Base-by-base conservation (phyloP, 139 green algal genomes). In the Chlamydomonas applanata region DNA sequence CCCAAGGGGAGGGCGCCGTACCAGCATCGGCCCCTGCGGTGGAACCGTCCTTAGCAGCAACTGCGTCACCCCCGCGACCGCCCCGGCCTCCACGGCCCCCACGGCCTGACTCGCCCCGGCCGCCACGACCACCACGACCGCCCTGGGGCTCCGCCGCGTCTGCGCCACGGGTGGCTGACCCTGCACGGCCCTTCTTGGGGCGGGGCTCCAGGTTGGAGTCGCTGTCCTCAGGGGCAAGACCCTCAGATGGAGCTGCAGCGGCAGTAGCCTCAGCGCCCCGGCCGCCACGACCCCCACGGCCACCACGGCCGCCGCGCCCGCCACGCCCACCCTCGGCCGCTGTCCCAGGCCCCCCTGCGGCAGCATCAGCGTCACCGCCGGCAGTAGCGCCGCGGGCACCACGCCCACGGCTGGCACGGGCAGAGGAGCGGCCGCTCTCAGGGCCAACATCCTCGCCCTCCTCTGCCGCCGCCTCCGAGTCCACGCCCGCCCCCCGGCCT, bases 291-390 rank as follows among this genome's bases (percentile, higher is more conserved):
- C 56, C 56, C 36, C 56, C 36, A 25, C 66, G 40, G 11, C 57
- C 44, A 56, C 25, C 64, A 44, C 35, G 65, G 9, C 74, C 74
- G 1, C 74, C 66, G 0, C 66, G n/a, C n/a, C n/a, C n/a, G n/a
- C n/a, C n/a, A n/a, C n/a, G n/a, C n/a, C n/a, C n/a, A n/a, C n/a
- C n/a, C n/a, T n/a, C n/a, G n/a, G n/a, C n/a, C n/a, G n/a, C n/a
- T n/a, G n/a, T n/a, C n/a, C n/a, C n/a, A n/a, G n/a, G n/a, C n/a
- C n/a, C n/a, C n/a, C n/a, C n/a, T n/a, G n/a, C n/a, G n/a, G n/a
- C n/a, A n/a, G n/a, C n/a, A n/a, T n/a, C n/a, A n/a, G n/a, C n/a
- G n/a, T n/a, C n/a, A n/a, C n/a, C n/a, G n/a, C n/a, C n/a, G n/a
- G n/a, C n/a, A n/a, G n/a, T n/a, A n/a, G n/a, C n/a, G n/a, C n/a